phyloP scores from a whole-genome alignment of 306 rosid genomes.

The Senna tora region DNA sequence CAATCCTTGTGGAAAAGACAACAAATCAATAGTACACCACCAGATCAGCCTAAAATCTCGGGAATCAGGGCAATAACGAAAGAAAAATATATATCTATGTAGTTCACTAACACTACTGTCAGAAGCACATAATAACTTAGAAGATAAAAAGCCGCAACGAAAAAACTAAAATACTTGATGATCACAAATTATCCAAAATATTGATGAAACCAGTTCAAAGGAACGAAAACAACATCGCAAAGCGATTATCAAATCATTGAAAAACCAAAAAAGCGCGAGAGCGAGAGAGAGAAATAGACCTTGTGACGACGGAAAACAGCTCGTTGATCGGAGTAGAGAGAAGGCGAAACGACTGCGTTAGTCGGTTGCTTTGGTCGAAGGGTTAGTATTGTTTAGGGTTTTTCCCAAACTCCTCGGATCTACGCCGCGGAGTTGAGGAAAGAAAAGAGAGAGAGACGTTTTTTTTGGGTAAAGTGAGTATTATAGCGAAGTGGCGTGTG shows the following conservation, averaged over 20 bases:
- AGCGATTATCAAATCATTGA: not conserved
- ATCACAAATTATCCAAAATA: not conserved
- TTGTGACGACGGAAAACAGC: conserved; percentile 15
- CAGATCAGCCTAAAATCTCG: not conserved
- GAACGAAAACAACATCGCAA: not conserved
- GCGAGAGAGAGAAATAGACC: conserved; percentile 11
- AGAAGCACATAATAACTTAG: not conserved
- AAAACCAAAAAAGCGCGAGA: not conserved
- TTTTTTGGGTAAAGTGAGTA: not conserved
- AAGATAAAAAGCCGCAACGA: not conserved
- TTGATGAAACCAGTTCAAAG: not conserved
- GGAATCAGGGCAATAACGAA: not conserved
- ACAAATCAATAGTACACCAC: not conserved
- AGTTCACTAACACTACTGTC: not conserved
- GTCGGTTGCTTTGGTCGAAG: not conserved
- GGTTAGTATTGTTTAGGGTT: conserved; percentile 42
- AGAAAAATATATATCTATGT: not conserved
- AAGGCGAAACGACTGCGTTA: not conserved
- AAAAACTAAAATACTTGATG: not conserved
- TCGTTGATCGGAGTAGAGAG: conserved; percentile 16
- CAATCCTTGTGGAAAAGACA: not conserved
- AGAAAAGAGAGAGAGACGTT: not conserved
- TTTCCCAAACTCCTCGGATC: conserved; percentile 83
- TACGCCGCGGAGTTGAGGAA: conserved; percentile 68
- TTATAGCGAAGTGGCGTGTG: not conserved